Base-by-base conservation (phyloP, 106 monocot species). In the Agapanthus africanus region DNA sequence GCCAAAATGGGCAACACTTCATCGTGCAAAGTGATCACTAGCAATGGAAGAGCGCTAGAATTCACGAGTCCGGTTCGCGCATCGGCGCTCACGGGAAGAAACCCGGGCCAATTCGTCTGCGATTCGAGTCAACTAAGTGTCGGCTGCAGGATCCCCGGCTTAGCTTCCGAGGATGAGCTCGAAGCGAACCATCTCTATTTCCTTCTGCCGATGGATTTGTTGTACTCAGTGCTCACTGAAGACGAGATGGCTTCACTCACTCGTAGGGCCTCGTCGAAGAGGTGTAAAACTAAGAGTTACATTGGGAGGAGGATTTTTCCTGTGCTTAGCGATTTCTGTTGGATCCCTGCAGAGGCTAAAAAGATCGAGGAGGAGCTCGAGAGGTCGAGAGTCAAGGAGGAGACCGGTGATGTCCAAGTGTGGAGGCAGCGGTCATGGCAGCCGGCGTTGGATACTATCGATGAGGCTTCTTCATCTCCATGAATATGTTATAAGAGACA, bases 221-320 rank as follows among this genome's bases (percentile, higher is more conserved):
- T 92, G 42, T 92, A 83, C 78, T 92, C 91, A 1, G 91, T 92
- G 41, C 85, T 92, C 33, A 85, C 88, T 7, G 88, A 88, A 25
- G 88, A 92, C 60, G 91, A 92, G 75, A 76, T 85, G 83, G 54
- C 59, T 14, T 37, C 70, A 0, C 62, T 83, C 52, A 65, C 70
- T 0, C 49, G 41, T 26, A 41, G 8, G 61, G 22, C 46, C 11
- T 42, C 59, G 11, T 34, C 11, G 5, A 76, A 49, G 63, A 76
- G 27, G 36, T 16, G 18, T 3, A 54, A 23, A 26, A 36, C 40
- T 7, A 67, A 52, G 28, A 71, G 30, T 9, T 3, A 44, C 40
- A 57, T 36, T 22, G 41, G 63, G 19, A 54, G 37, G 56, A 71
- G 54, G 31, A 81, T 81, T 6, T 40, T 84, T 59, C 81, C 84